Base-by-base conservation (phyloP, 1,284 basidiomycete genomes). In the Pterulicium gracile region DNA sequence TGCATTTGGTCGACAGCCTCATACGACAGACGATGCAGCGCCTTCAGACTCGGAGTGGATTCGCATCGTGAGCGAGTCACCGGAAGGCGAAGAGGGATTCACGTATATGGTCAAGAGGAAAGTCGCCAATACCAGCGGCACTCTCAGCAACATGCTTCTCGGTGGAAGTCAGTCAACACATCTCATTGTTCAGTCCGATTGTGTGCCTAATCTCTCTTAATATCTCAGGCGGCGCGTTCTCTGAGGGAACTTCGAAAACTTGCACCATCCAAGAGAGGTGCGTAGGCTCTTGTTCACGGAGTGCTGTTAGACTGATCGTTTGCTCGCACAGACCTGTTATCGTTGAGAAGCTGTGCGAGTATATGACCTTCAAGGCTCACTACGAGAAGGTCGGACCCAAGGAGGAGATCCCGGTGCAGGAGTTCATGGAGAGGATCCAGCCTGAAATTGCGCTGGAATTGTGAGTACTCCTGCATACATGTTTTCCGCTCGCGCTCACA, bases 381-480 rank as follows among this genome's bases (percentile, higher is more conserved):
- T 87, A 88, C 58, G 73, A 79, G 48, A 67, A 69, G 13, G 66
- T 64, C 0, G 71, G 68, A 0, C 61, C 70, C 1, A 83, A 79
- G 51, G 80, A 83, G 52, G 83, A 88, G 40, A 67, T 89, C 17
- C 86, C 88, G 0, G 56, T 72, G 1, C 63, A 70, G 15, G 87
- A 91, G 50, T 83, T 89, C 52, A 67, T 75, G 57, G 85, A 89
- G 50, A 72, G 87, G 15, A 75, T 92, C 49, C 76, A 77, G 1
- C 85, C 86, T 2, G 88, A 91, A 61, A 75, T 92, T 21, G 82
- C 84, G 1, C 61, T 92, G 3, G 89, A 92, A 58, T 60, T 92
- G 89, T 92, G 53, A 59, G 86, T 72, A 12, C 10, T 40, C 45
- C 35, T 21, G 36, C 32, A 18, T 24, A 51, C 39, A 18, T 45